Evolutionary conservation across 805 yeast genomes (phyloP).

Genomic region (Barnettozyma botsteinii): DNA sequence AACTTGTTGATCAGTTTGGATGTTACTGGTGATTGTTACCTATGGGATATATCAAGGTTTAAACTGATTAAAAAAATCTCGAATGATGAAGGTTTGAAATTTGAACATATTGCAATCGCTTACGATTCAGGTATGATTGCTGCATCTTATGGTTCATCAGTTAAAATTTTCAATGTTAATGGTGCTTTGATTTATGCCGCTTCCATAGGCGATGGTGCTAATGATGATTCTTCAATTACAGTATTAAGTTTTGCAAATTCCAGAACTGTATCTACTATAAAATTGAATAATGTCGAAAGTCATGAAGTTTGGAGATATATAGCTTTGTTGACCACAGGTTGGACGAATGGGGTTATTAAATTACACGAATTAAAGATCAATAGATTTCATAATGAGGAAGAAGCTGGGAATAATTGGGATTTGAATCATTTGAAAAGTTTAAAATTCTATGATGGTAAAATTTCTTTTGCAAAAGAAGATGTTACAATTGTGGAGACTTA

Average conservation of each 20-base stretch:
- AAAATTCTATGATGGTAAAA: slow-evolving; percentile 19
- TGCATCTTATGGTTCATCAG: slow-evolving; percentile 19
- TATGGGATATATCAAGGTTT: slow-evolving; percentile 61
- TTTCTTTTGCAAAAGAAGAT: slow-evolving; percentile 10
- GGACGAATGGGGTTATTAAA: slow-evolving; percentile 26
- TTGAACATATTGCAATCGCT: slow-evolving; percentile 39
- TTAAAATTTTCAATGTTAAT: slow-evolving; percentile 46
- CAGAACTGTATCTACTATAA: slow-evolving; percentile 22
- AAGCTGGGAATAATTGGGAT: slow-evolving; percentile 22
- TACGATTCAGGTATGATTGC: slow-evolving; percentile 52
- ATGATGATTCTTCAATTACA: slow-evolving; percentile 17
- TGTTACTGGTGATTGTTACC: slow-evolving; percentile 42
- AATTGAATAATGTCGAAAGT: slow-evolving; percentile 23
- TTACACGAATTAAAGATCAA: slow-evolving; percentile 28
- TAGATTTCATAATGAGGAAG: background rate
- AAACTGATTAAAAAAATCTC: slow-evolving; percentile 39
- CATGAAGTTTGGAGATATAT: slow-evolving; percentile 36
- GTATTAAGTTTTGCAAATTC: slow-evolving; percentile 27
- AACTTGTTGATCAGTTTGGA: slow-evolving; percentile 54
- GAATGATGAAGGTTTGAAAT: slow-evolving; percentile 8
- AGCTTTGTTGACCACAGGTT: slow-evolving; percentile 34
- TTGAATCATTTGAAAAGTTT: slow-evolving; percentile 20
- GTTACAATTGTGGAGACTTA: slow-evolving; percentile 32
- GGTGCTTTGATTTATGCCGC: slow-evolving; percentile 38
- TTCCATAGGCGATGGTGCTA: slow-evolving; percentile 6